Conservation (phyloP, 495 filamentous ascomycete species). For the Chaetomium cochliodes region DNA sequence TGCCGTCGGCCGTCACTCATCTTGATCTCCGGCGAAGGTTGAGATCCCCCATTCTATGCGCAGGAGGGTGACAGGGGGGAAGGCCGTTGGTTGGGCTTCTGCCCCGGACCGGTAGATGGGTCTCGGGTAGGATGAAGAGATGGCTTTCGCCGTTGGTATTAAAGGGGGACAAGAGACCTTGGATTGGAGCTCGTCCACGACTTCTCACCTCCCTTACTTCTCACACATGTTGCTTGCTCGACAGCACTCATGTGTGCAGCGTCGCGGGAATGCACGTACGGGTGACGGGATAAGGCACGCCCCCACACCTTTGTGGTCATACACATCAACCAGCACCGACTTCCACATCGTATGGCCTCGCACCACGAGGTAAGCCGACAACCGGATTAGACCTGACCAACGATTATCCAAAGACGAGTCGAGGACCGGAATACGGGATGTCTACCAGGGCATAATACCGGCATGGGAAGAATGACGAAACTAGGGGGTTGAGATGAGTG, state of each 20-base stretch:
- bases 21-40: conserved; percentile 15
- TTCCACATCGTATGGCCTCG: background rate
- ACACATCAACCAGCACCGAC: background rate
- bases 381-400: background rate
- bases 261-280: background rate
- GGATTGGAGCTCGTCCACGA: background rate
- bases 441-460: background rate
- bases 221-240: background rate
- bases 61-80: background rate
- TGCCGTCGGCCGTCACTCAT: conserved; percentile 17
- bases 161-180: background rate
- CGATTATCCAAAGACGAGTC: too few species aligned
- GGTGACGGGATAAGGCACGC: background rate
- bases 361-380: background rate
- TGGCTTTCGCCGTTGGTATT: background rate
- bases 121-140: too few species aligned
- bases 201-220: background rate
- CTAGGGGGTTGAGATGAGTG: background rate
- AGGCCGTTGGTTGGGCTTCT: background rate
- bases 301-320: background rate
- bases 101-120: background rate
- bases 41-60: background rate
- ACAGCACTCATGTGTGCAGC: background rate
- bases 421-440: too few species aligned
- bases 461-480: background rate